Conservation (phyloP, 345 rosid genomes). For the Isatis tinctoria region DNA sequence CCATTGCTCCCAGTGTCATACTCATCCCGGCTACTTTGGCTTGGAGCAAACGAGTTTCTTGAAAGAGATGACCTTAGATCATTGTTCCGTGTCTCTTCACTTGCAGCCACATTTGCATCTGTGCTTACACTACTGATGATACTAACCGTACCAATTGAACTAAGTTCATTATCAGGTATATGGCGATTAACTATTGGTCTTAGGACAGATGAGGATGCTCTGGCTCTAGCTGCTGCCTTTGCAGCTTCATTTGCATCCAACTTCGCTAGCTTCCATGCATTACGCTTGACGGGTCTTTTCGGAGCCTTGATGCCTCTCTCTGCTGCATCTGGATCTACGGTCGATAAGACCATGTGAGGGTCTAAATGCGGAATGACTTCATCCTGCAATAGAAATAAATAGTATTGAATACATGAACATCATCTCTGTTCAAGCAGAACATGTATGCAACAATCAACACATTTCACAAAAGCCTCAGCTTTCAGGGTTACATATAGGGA, state of each 20-base stretch:
- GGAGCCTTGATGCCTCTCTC: constrained; percentile 56
- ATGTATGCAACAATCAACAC: background rate
- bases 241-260: constrained; percentile 73
- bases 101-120: constrained; percentile 36
- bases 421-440: background rate
- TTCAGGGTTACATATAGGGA: background rate
- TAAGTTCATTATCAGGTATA: constrained; percentile 51
- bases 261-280: constrained; percentile 91
- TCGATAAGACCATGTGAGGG: constrained; percentile 84
- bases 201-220: constrained; percentile 90
- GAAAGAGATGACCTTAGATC: constrained; percentile 45
- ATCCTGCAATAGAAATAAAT: constrained; percentile 45
- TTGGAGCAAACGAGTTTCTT: constrained; percentile 64
- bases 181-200: constrained; percentile 56
- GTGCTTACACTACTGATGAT: constrained; percentile 56
- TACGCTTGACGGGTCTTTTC: constrained; percentile 63
- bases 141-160: constrained; percentile 69
- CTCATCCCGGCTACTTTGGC: constrained; percentile 83
- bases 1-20: constrained; percentile 72
- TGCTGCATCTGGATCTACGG: constrained; percentile 80
- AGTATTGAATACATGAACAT: background rate
- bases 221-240: constrained; percentile 87
- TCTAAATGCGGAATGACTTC: constrained; percentile 88
- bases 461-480: background rate
- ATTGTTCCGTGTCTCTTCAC: constrained; percentile 43